phyloP scores from a whole-genome alignment of 305 asterid species.

The Rubia occidens region DNA sequence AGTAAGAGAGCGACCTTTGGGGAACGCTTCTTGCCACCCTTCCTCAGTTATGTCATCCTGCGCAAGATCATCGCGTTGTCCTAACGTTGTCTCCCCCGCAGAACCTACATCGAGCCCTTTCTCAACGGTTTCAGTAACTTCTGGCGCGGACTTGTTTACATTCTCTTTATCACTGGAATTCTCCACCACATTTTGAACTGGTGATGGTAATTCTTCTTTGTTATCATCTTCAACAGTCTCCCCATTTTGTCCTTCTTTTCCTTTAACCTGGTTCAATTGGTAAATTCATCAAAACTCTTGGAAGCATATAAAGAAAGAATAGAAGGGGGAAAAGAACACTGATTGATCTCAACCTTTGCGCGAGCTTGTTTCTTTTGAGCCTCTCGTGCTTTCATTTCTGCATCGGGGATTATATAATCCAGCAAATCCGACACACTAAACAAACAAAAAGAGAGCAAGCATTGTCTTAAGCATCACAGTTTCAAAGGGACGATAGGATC shows the following conservation, averaged over 20 bases:
- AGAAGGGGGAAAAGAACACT: conserved; percentile 11
- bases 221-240: conserved; percentile 36
- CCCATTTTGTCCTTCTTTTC: conserved; percentile 48
- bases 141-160: conserved; percentile 32
- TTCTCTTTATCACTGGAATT: conserved; percentile 61
- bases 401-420: conserved; percentile 91
- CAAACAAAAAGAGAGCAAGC: background rate
- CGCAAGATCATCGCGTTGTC: conserved; percentile 53
- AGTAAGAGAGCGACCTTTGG: conserved; percentile 60
- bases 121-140: conserved; percentile 31
- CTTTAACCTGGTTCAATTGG: conserved; percentile 50
- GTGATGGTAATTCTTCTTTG: conserved; percentile 38
- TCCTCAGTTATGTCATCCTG: conserved; percentile 27
- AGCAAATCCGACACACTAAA: conserved; percentile 95
- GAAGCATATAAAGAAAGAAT: background rate
- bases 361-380: conserved; percentile 44
- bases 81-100: too few relatives aligned
- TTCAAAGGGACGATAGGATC: background rate
- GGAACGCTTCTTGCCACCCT: conserved; percentile 69
- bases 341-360: conserved; percentile 47
- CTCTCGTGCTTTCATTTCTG: conserved; percentile 46
- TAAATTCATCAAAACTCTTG: conserved; percentile 11
- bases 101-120: conserved; percentile 23
- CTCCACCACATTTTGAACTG: conserved; percentile 30
- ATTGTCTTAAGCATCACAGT: background rate